Evolutionary conservation across 176 grass and related monocot species (phyloP), one percentile per base, ranked within the genome.

Genomic region (Lolium perenne): DNA sequence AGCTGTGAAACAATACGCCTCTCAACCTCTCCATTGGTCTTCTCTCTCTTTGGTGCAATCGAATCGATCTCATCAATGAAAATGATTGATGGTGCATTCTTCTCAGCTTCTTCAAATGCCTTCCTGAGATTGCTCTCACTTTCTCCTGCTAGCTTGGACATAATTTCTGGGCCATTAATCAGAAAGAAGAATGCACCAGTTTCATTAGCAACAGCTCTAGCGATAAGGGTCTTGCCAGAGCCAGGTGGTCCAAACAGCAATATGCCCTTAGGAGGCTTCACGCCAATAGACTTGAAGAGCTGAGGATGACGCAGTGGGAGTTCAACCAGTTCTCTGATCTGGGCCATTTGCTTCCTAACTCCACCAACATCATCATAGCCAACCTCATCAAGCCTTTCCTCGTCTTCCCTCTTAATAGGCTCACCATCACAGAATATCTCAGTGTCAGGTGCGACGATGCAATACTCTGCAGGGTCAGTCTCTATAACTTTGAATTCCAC

Each of bases 61-160:
- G 92, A 94, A 54, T 97, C 95, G 0, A 97, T 40, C 84, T 97
- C 92, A 83, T 94, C 95, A 48, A 97, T 94, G 74, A 94, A 94
- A 68, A 97, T 97, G 73, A 97, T 97, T 1, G 95, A 88, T 29
- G 95, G 95, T 7, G 95, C 95, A 87, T 94, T 94, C 66, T 94
- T 94, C 88, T 94, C 95, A 14, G 95, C 95, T 86, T 97, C 95
- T 82, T 97, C 95, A 83, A 97, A 97, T 17, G 92, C 95, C 84
- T 94, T 94, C 15, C 95, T 92, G 82, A 97, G 89, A 80, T 97
- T 97, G 67, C 86, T 92, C 60, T 97, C 95, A 74, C 90, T 94
- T 71, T 97, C 95, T 84, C 95, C 95, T 72, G 95, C 92, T 71
- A 97, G 80, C 59, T 97, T 97, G 72, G 92, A 92, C 92, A 97